Percentiles rank a stretch among this genome's conserved stretches.
These are phyloP conservation scores for Akanthomyces muscarius DNA, from an alignment of 2,329 filamentous ascomycete genomes.

Conservation along the genomic window DNA sequence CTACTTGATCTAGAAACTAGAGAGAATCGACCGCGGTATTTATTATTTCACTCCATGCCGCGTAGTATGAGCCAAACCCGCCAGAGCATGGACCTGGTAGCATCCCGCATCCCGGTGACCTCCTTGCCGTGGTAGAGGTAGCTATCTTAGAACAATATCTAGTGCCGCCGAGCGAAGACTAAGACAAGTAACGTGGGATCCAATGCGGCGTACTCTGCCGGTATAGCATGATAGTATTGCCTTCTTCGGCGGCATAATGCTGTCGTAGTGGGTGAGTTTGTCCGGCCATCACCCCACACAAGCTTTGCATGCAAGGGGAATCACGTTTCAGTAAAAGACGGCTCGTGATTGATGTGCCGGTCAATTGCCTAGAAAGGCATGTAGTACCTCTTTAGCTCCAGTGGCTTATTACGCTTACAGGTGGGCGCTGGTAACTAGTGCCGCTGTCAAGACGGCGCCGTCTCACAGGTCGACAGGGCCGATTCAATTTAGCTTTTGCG, in stretches of 20 bases:
- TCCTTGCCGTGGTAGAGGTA: background rate
- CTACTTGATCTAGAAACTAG: background rate
- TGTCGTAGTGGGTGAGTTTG: background rate
- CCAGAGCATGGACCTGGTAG: background rate
- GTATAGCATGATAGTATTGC: background rate
- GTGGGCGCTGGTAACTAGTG: background rate
- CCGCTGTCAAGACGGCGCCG: background rate
- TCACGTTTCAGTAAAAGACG: constrained; percentile 12
- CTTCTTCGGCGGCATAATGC: background rate
- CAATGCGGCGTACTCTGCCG: background rate
- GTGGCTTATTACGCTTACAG: constrained; percentile 6
- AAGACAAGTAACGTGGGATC: constrained; percentile 15
- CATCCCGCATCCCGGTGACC: background rate
- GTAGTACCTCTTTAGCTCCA: constrained; percentile 13
- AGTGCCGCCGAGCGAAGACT: constrained; percentile 3
- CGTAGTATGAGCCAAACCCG: background rate
- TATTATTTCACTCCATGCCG: background rate
- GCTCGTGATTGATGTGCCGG: constrained; percentile 13
- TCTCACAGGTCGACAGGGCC: background rate
- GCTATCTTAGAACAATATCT: background rate
- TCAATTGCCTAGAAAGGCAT: constrained; percentile 13
- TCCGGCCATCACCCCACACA: background rate
- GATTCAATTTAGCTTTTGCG: constrained; percentile 11
- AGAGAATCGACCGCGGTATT: background rate
- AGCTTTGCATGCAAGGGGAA: constrained; percentile 3